Base-by-base conservation (phyloP, 2,329 filamentous ascomycete genomes). In the Monilinia polystroma region DNA sequence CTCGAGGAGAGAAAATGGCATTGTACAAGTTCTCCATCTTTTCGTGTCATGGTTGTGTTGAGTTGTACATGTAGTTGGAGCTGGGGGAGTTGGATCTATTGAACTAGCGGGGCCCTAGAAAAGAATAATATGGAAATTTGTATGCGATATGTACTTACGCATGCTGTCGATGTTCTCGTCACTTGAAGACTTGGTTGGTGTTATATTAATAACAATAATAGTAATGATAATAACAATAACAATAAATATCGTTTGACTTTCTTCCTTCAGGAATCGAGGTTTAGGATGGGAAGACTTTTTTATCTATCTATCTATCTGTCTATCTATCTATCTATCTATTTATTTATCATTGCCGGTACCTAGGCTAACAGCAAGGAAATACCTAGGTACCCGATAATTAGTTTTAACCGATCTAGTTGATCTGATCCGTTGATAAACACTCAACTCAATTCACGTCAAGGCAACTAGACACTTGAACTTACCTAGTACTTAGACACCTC, bases 61-160 rank as follows among this genome's bases (percentile, higher is more conserved):
- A 52, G 41, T 43, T 41, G 38, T 41, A 41, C 38, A 41, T 41
- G 38, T 41, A 41, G 38, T 41, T 29, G 16, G 6, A 32, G 3
- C 7, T 29, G 55, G 55, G 26, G 12, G 32, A 35, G 32, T 35
- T 35, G 0, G 32, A 35, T 35, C 32, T 35, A 35, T 18, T 29
- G 35, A 16, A 23, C 26, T 29, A 55, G 53, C 6, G 18, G 16
- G n/a, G 18, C 10, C 6, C 35, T n/a, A 49, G 47, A 49, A 10
- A 38, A 43, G 6, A 10, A 43, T n/a, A 35, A 16, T 35, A 47
- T 49, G 29, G 29, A 49, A 49, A 23, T 20, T 29, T 2, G 55
- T 12, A 45, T 58, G 16, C 26, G 41, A 58, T 45, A 11, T 58
- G 20, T 26, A 60, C 58, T 60, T 60, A 60, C 58, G 16, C 58